Conservation (phyloP, 2,329 filamentous ascomycete genomes). For the Gremmenia infestans region DNA sequence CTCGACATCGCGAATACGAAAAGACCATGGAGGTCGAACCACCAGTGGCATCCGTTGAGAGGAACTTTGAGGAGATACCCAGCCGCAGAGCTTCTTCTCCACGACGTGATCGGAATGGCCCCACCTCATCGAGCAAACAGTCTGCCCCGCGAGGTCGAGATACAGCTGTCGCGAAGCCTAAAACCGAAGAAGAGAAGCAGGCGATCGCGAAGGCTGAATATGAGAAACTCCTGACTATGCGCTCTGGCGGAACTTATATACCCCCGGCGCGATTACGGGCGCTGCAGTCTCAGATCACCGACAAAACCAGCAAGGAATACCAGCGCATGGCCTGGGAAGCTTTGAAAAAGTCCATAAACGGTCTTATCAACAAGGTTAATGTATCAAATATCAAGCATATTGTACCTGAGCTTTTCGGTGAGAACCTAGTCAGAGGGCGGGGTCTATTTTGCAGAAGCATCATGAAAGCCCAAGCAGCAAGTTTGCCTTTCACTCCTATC, state of each 20-base stretch:
- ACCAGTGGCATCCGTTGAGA: conserved; percentile 7
- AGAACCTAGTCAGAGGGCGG: conserved; percentile 87
- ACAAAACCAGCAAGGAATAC: conserved; percentile 94
- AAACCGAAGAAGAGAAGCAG: conserved; percentile 78
- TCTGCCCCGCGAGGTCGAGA: conserved; percentile 13
- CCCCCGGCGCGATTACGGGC: conserved; percentile 86
- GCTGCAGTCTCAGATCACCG: conserved; percentile 92
- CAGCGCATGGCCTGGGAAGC: conserved; percentile 99
- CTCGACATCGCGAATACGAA: background rate
- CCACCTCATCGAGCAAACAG: conserved; percentile 11
- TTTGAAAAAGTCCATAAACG: conserved; percentile 97
- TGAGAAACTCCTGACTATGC: conserved; percentile 84
- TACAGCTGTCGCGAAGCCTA: conserved; percentile 25
- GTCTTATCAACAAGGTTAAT: conserved; percentile 98
- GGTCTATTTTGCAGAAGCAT: conserved; percentile 93
- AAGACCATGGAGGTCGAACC: conserved; percentile 17
- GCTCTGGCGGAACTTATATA: conserved; percentile 94
- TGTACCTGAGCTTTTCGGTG: conserved; percentile 89
- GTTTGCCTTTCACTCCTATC: conserved; percentile 91
- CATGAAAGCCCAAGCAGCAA: conserved; percentile 97
- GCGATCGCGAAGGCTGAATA: conserved; percentile 88
- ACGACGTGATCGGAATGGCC: conserved; percentile 25
- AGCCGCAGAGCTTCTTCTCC: conserved; percentile 12
- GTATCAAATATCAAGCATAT: conserved; percentile 97
- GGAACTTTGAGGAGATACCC: conserved; percentile 9